These are phyloP conservation scores for Suhomyces maxii DNA, from an alignment of 1,139 yeast genomes.

Conservation along the genomic window DNA sequence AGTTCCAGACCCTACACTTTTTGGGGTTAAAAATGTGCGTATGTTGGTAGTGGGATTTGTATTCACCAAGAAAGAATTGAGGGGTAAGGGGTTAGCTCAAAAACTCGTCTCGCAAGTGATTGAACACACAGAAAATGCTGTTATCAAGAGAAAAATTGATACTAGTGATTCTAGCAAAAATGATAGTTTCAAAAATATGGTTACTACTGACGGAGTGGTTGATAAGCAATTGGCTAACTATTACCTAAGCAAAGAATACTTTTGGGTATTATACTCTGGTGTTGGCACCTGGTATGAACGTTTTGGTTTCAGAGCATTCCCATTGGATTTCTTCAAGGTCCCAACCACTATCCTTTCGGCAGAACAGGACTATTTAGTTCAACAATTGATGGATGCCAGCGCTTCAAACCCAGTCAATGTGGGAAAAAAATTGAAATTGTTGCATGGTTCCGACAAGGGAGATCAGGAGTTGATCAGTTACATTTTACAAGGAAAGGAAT, in stretches of 20 bases:
- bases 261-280: slow-evolving; percentile 39
- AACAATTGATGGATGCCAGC: slow-evolving; percentile 19
- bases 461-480: slow-evolving; percentile 35
- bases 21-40: slow-evolving; percentile 36
- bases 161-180: slow-evolving; percentile 22
- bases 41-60: slow-evolving; percentile 32
- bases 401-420: slow-evolving; percentile 7
- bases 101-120: slow-evolving; percentile 30
- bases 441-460: slow-evolving; percentile 24
- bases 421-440: slow-evolving; percentile 35
- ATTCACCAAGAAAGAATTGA: slow-evolving; percentile 26
- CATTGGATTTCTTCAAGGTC: slow-evolving; percentile 36
- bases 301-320: slow-evolving; percentile 42
- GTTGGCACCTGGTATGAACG: slow-evolving; percentile 33
- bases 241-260: slow-evolving; percentile 37
- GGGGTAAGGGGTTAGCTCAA: slow-evolving; percentile 35
- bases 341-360: slow-evolving; percentile 24
- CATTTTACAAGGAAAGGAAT: slow-evolving; percentile 37
- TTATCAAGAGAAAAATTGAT: slow-evolving; percentile 27
- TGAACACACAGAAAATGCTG: slow-evolving; percentile 31
- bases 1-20: slow-evolving; percentile 33
- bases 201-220: slow-evolving; percentile 26
- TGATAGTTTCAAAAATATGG: slow-evolving; percentile 37
- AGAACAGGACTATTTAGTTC: slow-evolving; percentile 22
- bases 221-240: slow-evolving; percentile 36